Evolutionary conservation across 208 protist genomes (phyloP).

Genomic region (Strigomonas oncopelti): DNA sequence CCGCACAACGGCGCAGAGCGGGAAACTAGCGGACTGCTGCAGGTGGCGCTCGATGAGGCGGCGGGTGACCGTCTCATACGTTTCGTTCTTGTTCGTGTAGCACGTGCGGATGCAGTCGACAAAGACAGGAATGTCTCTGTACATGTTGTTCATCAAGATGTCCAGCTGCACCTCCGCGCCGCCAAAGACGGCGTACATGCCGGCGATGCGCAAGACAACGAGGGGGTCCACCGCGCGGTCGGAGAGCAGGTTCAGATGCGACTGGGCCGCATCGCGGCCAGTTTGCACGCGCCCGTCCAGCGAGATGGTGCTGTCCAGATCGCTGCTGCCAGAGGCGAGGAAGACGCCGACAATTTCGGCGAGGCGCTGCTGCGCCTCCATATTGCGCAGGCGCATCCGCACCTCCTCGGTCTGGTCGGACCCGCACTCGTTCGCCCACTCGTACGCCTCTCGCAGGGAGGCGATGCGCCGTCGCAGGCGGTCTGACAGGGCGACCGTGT

Average conservation of each 20-base stretch:
- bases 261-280: conserved; percentile 60
- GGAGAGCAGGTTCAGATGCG: conserved; percentile 63
- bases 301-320: conserved; percentile 31
- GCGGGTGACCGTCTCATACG: conserved; percentile 48
- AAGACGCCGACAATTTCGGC: conserved; percentile 57
- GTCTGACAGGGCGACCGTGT: conserved; percentile 54
- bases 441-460: conserved; percentile 65
- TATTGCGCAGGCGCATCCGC: conserved; percentile 55
- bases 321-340: conserved; percentile 47
- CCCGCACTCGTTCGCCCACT: conserved; percentile 54
- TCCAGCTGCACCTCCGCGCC: conserved; percentile 86
- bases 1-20: conserved; percentile 62
- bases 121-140: conserved; percentile 57
- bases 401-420: conserved; percentile 68
- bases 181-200: conserved; percentile 76
- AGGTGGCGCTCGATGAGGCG: conserved; percentile 60
- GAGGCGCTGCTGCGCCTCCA: conserved; percentile 73
- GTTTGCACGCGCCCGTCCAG: conserved; percentile 49
- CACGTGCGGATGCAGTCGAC: conserved; percentile 53
- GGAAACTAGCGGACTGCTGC: conserved; percentile 44
- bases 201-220: conserved; percentile 58
- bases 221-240: conserved; percentile 49
- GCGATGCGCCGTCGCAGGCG: conserved; percentile 69
- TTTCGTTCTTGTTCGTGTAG: conserved; percentile 43
- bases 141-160: conserved; percentile 49